Base-by-base conservation (phyloP, 371 early-diverging fungal genomes). In the Haplosporangium sp. region DNA sequence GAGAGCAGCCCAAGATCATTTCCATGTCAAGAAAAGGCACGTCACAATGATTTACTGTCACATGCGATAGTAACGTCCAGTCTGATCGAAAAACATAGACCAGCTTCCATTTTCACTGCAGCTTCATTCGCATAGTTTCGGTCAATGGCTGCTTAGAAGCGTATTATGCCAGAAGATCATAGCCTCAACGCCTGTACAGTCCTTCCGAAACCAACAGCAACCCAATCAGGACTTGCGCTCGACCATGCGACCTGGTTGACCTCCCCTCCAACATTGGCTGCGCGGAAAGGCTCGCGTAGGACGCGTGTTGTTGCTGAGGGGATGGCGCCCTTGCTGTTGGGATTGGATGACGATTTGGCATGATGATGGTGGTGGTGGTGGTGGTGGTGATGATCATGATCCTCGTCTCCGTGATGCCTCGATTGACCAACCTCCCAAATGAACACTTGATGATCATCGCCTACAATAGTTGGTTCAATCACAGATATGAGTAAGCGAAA, bases 201-300 rank as follows among this genome's bases (percentile, higher is more conserved):
- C 55, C 82, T 85, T 46, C 89, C 90, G 81, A 89, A 88, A 0
- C 87, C 87, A 65, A 94, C 86, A 36, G 91, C 93, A 42, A 95
- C 82, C 93, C 93, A 95, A 21, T 94, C 92, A 11, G 92, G 87
- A 36, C 82, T 75, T 6, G 85, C 82, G 14, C 87, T 80, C 18
- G 91, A 91, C 94, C 95, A 94, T 6, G 88, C 80, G 36, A 95
- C 59, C 53, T 92, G 87, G 82, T 92, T 92, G 62, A 94, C 88
- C 55, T 89, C 90, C 2, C 86, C 85, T 41, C 83, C 88, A 14
- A 92, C 92, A 37, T 85, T 83, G 65, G 92, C 92, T 11, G 92
- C 90, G 21, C 93, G 82, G 48, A 88, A 75, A 10, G 95, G 94
- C 63, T 92, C 93, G 42, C 85, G 85, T 13, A 90, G 69, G 11